Evolutionary conservation across 139 green algal genomes (phyloP).

Genomic region (Eudorina sp.): DNA sequence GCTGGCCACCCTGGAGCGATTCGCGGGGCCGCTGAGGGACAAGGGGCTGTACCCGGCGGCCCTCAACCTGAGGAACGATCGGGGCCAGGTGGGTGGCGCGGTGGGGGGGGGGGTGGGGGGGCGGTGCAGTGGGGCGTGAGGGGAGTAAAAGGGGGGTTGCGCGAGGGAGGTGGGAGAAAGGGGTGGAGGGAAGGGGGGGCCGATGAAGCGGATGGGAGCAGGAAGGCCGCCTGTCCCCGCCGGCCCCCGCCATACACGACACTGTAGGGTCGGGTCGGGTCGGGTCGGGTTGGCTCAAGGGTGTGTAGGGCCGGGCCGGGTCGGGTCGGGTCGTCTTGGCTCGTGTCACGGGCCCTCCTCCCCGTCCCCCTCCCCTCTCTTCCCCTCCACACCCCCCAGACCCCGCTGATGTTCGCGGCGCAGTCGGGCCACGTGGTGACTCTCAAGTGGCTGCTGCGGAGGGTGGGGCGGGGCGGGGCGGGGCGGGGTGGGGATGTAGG

Average conservation of each 20-base stretch:
- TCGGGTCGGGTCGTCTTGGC: too few species aligned
- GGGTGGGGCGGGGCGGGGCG: constrained; percentile 7
- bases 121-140: too few species aligned
- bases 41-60: not conserved
- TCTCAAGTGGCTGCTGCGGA: constrained; percentile 32
- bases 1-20: not conserved
- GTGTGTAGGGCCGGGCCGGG: too few species aligned
- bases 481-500: not conserved
- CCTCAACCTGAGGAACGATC: constrained; percentile 1
- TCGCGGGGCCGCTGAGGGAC: not conserved
- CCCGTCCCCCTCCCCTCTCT: not conserved
- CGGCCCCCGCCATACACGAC: too few species aligned
- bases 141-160: too few species aligned
- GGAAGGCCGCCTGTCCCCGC: too few species aligned
- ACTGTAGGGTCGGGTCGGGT: too few species aligned
- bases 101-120: too few species aligned
- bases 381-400: constrained; percentile 33
- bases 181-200: too few species aligned
- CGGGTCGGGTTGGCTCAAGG: too few species aligned
- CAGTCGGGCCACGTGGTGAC: constrained; percentile 41
- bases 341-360: not conserved
- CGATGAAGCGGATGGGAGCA: too few species aligned
- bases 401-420: constrained; percentile 56
- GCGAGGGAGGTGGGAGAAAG: too few species aligned
- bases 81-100: not conserved